phyloP scores from a whole-genome alignment of 1,284 basidiomycete species.

The Polyporus tsugae region DNA sequence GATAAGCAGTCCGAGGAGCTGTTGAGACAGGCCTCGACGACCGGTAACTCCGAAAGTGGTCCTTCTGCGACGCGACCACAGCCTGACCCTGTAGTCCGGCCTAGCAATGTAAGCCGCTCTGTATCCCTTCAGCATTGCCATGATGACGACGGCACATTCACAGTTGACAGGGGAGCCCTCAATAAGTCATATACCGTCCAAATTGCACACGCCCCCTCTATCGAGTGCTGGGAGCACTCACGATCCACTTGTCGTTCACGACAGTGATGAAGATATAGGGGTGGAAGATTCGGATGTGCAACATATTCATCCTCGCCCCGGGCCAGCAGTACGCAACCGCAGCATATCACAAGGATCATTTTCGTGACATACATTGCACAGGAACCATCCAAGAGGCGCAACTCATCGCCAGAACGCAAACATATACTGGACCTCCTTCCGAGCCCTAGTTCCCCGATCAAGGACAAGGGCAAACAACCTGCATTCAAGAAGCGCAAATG shows the following conservation, averaged over 20 bases:
- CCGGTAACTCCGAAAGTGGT: neutral
- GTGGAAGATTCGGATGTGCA: neutral
- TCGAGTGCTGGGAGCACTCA: neutral
- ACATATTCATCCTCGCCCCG: neutral
- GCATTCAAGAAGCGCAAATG: constrained; percentile 4
- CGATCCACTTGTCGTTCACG: neutral
- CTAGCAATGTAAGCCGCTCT: neutral
- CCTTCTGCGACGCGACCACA: neutral
- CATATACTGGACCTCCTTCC: neutral
- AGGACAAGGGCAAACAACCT: constrained; percentile 3
- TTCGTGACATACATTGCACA: neutral
- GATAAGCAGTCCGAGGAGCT: neutral
- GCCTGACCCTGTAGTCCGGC: neutral
- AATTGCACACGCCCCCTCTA: neutral
- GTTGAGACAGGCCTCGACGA: neutral
- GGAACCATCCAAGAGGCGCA: constrained; percentile 3
- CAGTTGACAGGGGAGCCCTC: neutral
- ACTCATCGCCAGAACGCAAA: neutral
- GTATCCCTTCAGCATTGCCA: neutral
- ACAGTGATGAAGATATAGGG: neutral
- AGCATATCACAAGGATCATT: neutral
- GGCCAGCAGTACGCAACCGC: neutral
- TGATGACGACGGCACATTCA: neutral
- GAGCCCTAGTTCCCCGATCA: neutral
- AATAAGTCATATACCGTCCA: neutral